These are phyloP conservation scores for Russula virescens DNA, from an alignment of 768 basidiomycete genomes.

Conservation along the genomic window DNA sequence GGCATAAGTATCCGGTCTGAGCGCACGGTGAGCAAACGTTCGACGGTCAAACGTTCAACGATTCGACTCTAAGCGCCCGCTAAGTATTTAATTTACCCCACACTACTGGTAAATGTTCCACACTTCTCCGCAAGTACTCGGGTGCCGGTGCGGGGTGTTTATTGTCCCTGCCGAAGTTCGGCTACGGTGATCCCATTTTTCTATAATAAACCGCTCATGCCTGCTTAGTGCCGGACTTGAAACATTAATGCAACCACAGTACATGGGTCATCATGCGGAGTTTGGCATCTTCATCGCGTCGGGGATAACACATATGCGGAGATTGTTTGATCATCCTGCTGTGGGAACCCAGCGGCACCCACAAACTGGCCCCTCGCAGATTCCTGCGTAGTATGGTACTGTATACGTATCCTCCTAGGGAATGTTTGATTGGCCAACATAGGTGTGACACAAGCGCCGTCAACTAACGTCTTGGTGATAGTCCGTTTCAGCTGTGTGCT, in stretches of 20 bases:
- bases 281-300: not conserved
- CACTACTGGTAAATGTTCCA: constrained; percentile 2
- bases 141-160: not conserved
- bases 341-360: not conserved
- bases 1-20: not conserved
- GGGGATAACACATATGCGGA: not conserved
- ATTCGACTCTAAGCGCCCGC: not conserved
- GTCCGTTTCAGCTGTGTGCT: not conserved
- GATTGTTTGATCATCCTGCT: not conserved
- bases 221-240: constrained; percentile 3
- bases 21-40: not conserved
- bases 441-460: not conserved
- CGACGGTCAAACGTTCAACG: no score
- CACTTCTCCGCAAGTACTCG: constrained; percentile 9
- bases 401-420: not conserved
- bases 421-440: not conserved
- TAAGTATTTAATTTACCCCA: constrained; percentile 1
- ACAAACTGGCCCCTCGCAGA: not conserved
- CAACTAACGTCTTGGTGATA: not conserved
- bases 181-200: not conserved
- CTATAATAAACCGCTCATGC: not conserved
- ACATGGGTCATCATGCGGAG: constrained; percentile 13
- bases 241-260: not conserved
- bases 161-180: not conserved
- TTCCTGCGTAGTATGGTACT: not conserved